Base-by-base conservation (phyloP, 805 yeast species). In the Yamadazyma paraphyllophila region DNA sequence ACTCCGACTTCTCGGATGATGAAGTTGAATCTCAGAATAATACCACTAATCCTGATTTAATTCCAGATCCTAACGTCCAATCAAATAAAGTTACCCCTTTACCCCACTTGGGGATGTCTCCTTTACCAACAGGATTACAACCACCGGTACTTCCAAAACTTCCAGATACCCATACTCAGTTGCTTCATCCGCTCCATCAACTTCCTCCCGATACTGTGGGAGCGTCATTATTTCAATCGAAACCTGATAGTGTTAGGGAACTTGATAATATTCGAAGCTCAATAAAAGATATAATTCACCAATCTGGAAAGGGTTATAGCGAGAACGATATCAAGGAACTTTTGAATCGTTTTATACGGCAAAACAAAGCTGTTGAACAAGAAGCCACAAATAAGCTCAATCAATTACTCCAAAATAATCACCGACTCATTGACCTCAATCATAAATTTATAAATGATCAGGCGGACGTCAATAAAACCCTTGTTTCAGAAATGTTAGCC, bases 361-460 rank as follows among this genome's bases (percentile, higher is more conserved):
- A 40, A 24, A 16, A 31, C 11, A 31, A 17, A 12, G 2, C n/a
- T 15, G 26, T 40, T 13, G 30, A 31, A 11, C 36, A 40, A 20
- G 43, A 24, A 7, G 20, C 31, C 31, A 40, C 25, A 29, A 12
- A 17, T 11, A 40, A 31, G 17, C 24, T 40, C 16, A 31, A 31
- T 24, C 43, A 30, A 20, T 25, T 40, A 4, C n/a, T 40, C 10
- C 24, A 40, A 26, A 32, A 24, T 34, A 42, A 35, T 14, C 35
- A 17, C 29, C 32, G 36, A 29, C 15, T 42, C 30, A 34, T 41
- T 24, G 39, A 33, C 20, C 44, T 41, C 26, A 41, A 52, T 47
- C 46, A 36, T 13, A 34, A 37, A 29, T 47, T 53, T 25, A 47
- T 47, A 36, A 35, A 30, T n/a, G 49, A 47, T 20, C 55, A 51